Base-by-base conservation (phyloP, 1,284 basidiomycete genomes). In the Hemileia vastatrix region DNA sequence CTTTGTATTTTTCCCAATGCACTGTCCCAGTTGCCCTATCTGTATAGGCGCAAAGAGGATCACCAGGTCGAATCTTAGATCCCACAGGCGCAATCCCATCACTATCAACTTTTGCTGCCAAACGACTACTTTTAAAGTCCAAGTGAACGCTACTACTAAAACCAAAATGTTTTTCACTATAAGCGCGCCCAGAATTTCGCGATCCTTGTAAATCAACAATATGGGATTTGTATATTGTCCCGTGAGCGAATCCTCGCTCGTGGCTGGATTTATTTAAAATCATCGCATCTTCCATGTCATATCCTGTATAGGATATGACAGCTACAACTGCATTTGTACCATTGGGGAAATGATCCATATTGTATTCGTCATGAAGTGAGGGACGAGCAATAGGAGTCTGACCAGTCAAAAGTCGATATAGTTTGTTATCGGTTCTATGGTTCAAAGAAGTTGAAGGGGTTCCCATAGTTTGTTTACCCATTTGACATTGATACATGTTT, bases 251-350 rank as follows among this genome's bases (percentile, higher is more conserved):
- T 0, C 95, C 95, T 48, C 95, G 86, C 78, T 99, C 95, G 76
- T 98, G 92, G 2, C 91, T 88, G 3, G 92, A 97, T 80, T 98
- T 98, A 79, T 99, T 99, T 57, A 99, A 79, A 70, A 99, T 98
- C 95, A 99, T 99, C 66, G 95, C 95, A 72, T 99, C 95, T 79
- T 99, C 95, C 95, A 99, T 99, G 77, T 99, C 95, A 78, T 99
- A 99, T 4, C 95, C 95, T 0, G 95, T 99, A 77, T 99, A 99
- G 0, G 95, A 98, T 70, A 99, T 97, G 75, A 99, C 95, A 21
- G 95, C 95, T 57, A 99, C 95, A 63, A 99, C 83, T 15, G 95
- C 95, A 77, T 99, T 99, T 48, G 89, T 96, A 15, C 94, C 95
- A 74, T 95, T 98, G 1, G 95, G 95, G 82, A 93, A 98, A 55